Conservation (phyloP, 1,284 basidiomycete species). For the Cutaneotrichosporon cyanovorans region DNA sequence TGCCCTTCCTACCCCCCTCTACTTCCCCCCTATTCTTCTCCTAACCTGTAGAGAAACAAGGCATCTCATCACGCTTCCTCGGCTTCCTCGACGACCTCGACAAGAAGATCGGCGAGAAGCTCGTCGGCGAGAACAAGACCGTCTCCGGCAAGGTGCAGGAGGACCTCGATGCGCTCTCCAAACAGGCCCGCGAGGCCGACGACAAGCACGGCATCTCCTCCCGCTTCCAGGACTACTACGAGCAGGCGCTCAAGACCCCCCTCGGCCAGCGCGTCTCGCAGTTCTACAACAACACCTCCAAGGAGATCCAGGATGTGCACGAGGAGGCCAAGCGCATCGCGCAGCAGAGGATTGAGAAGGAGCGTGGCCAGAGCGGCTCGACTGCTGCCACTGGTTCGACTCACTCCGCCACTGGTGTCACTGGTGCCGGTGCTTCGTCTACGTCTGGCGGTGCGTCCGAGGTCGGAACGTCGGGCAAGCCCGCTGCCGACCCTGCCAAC, state of each 20-base stretch:
- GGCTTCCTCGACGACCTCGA: constrained; percentile 67
- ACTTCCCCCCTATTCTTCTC: too few species aligned
- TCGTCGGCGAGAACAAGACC: constrained; percentile 50
- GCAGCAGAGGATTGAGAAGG: constrained; percentile 35
- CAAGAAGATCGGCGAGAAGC: constrained; percentile 58
- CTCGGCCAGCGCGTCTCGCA: constrained; percentile 58
- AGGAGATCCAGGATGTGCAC: constrained; percentile 56
- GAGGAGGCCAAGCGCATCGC: constrained; percentile 50
- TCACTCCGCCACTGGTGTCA: neutral
- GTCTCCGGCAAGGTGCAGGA: constrained; percentile 63
- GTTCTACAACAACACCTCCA: constrained; percentile 63
- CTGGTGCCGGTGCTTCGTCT: neutral
- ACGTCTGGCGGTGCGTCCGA: constrained; percentile 5
- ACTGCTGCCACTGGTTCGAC: neutral
- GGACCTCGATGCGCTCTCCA: constrained; percentile 50
- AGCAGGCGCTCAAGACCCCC: constrained; percentile 63
- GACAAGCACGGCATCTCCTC: constrained; percentile 70
- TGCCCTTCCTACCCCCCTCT: too few species aligned
- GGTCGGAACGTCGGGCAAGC: neutral
- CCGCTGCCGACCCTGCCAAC: too few species aligned
- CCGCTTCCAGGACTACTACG: constrained; percentile 67
- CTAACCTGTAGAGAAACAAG: constrained; percentile 58
- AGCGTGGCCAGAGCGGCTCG: constrained; percentile 17
- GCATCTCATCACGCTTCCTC: constrained; percentile 78
- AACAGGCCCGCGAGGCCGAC: constrained; percentile 66